Base-by-base conservation (phyloP, 1,284 basidiomycete genomes). In the Athelia psychrophila region DNA sequence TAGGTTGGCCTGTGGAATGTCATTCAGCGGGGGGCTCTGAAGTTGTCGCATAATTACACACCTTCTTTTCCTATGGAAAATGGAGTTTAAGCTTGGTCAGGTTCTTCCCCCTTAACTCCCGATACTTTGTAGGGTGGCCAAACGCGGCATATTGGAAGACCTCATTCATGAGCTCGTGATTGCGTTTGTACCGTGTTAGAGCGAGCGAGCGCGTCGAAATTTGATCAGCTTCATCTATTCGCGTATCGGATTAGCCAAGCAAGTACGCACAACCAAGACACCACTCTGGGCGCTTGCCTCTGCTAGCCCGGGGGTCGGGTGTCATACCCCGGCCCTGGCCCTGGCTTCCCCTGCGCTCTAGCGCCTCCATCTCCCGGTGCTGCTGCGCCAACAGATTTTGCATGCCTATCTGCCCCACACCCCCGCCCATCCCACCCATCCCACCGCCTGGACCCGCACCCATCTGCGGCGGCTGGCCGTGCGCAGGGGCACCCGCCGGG, bases 81-180 rank as follows among this genome's bases (percentile, higher is more conserved):
- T 3, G 83, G 75, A 0, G 72, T 62, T 0, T 72, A 64, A 15
- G 65, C 64, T 0, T 73, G 63, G 2, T 69, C 61, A 5, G 66
- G 59, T 38, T 72, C 70, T 60, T 77, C 78, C 52, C 78, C 71
- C 25, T 76, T 81, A n/a, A 51, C 51, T 30, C 13, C 13, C 27
- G 27, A 30, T 13, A 13, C 27, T 30, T 30, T 30, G 27, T 30
- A 16, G 8, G 15, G 35, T 22, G 56, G 85, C 88, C 79, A 59
- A 82, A 85, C 0, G 84, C 84, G 19, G 88, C 87, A 55, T 78
- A 75, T 60, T 74, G 76, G 65, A 92, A 91, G 1, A 92, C 83
- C 46, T 88, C 86, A 60, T 86, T 85, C 86, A 91, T 90, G 57
- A 85, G 73, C 48, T 91, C 89, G 58, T 91, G 88, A 61, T 92